Conservation (phyloP, 768 basidiomycete genomes). For the Lanmaoa pseudosensibilis region DNA sequence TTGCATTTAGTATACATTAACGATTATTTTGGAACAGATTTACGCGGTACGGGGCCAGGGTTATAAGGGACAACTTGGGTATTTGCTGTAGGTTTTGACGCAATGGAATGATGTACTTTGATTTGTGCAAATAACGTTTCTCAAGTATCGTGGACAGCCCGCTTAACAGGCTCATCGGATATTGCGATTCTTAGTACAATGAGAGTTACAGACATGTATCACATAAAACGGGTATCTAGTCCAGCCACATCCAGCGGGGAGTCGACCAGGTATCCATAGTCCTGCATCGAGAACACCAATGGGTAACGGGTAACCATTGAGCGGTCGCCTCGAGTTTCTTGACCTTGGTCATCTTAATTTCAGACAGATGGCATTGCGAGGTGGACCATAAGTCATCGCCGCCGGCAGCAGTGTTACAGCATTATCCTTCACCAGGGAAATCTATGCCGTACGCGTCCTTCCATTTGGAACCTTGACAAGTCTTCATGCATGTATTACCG, state of each 20-base stretch:
- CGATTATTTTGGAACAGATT: conserved; percentile 1
- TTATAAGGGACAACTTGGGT: too few species aligned
- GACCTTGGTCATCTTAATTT: conserved; percentile 23
- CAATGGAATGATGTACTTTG: neutral
- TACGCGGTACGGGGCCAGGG: neutral
- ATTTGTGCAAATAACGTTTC: neutral
- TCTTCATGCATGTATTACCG: conserved; percentile 39
- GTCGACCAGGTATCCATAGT: conserved; percentile 7
- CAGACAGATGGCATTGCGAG: conserved; percentile 11
- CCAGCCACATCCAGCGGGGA: neutral
- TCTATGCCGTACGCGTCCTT: conserved; percentile 13
- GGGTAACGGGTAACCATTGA: neutral
- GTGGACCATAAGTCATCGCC: conserved; percentile 8
- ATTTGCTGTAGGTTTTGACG: neutral
- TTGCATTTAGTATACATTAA: conserved; percentile 6
- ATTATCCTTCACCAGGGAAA: conserved; percentile 19
- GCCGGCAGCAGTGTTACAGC: neutral
- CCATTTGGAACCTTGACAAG: conserved; percentile 23
- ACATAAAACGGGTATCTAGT: neutral
- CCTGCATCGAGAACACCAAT: conserved; percentile 1
- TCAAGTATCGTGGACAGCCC: neutral
- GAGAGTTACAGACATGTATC: conserved; percentile 5
- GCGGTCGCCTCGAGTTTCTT: conserved; percentile 11
- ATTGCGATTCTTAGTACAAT: neutral
- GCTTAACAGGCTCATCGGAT: neutral